Evolutionary conservation across 345 rosid species (phyloP).

Genomic region (Eucalyptus curtisii): DNA sequence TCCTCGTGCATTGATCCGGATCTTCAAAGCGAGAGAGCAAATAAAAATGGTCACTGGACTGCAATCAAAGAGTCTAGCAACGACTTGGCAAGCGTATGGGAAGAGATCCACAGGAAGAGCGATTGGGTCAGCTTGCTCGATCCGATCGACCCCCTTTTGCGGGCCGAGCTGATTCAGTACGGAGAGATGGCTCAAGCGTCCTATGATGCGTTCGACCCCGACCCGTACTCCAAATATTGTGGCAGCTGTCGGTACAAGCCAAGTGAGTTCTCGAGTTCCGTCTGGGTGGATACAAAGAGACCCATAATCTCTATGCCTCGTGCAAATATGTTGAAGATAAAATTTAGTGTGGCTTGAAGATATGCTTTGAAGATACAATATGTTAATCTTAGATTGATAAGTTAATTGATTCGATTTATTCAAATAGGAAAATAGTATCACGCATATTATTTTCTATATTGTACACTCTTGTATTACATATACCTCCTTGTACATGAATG

Average conservation of each 20-base stretch:
- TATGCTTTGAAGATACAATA: no score
- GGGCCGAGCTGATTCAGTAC: neutral
- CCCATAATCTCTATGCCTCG: constrained; percentile 6
- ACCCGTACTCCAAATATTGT: neutral
- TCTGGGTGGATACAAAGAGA: neutral
- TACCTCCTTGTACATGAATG: no score
- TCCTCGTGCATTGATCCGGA: neutral
- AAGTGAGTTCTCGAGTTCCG: neutral
- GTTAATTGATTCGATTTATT: no score
- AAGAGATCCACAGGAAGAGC: neutral
- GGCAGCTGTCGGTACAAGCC: neutral
- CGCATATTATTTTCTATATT: no score
- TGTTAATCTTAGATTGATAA: no score
- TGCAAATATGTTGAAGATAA: neutral
- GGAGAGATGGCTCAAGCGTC: neutral
- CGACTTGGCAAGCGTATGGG: neutral
- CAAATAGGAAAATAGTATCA: no score
- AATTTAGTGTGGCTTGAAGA: no score
- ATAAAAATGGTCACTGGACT: neutral
- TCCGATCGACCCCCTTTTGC: neutral
- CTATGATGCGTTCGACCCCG: neutral
- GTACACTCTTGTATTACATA: no score
- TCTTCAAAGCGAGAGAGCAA: neutral
- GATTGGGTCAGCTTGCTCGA: neutral
- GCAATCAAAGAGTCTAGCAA: neutral